Percentiles rank a stretch among this genome's conserved stretches.
phyloP scores from a whole-genome alignment of 23 red algal genomes.

The Gracilaria gracilis region DNA sequence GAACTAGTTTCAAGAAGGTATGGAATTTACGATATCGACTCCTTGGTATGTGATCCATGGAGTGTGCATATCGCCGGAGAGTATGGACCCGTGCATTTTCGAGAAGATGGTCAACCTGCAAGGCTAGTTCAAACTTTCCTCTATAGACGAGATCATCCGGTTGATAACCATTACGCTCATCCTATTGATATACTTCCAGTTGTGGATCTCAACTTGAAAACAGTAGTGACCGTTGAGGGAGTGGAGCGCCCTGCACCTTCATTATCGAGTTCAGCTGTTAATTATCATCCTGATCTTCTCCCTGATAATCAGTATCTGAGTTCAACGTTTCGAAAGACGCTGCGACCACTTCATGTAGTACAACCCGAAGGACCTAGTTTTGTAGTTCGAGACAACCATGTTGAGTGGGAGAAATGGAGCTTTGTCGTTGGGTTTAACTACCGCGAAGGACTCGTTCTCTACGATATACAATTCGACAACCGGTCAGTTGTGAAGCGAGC shows the following conservation, averaged over 20 bases:
- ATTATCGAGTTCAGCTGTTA: constrained; percentile 3
- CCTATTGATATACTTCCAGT: constrained; percentile 78
- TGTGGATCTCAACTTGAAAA: constrained; percentile 70
- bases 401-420: constrained; percentile 86
- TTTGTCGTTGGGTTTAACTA: constrained; percentile 82
- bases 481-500: constrained; percentile 68
- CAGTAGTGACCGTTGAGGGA: constrained; percentile 62
- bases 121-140: constrained; percentile 63
- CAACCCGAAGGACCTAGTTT: constrained; percentile 85
- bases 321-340: background rate
- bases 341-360: constrained; percentile 50
- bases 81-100: constrained; percentile 4
- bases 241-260: constrained; percentile 27
- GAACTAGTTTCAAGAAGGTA: constrained; percentile 8
- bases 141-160: constrained; percentile 30
- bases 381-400: constrained; percentile 40
- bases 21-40: constrained; percentile 54
- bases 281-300: constrained; percentile 60
- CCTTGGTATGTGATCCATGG: constrained; percentile 63
- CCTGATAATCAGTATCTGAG: constrained; percentile 31
- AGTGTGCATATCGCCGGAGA: constrained; percentile 59
- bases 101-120: constrained; percentile 42
- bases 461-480: constrained; percentile 62
- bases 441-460: constrained; percentile 77
- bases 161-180: constrained; percentile 94